Percentiles rank a stretch among this genome's conserved stretches.
phyloP scores from a whole-genome alignment of 768 basidiomycete species.

The Cantharellus anzutake region DNA sequence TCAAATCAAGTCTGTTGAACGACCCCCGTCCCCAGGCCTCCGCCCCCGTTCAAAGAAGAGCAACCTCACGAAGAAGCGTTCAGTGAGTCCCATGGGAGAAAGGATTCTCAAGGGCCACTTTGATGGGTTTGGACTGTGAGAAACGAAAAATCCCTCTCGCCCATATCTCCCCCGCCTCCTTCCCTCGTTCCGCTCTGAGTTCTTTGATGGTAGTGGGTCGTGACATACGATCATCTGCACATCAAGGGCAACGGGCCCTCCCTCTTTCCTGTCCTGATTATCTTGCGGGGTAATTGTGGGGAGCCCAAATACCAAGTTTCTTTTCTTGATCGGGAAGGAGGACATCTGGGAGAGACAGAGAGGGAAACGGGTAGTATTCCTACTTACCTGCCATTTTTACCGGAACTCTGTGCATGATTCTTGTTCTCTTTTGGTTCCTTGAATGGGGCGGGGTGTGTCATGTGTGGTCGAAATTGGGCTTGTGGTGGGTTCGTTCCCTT shows the following conservation, averaged over 20 bases:
- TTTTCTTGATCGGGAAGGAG: too few relatives aligned
- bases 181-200: background rate
- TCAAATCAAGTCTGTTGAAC: too few relatives aligned
- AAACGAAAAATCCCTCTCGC: background rate
- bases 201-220: background rate
- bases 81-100: slow-evolving; percentile 35
- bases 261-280: background rate
- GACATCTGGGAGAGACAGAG: too few relatives aligned
- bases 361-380: too few relatives aligned
- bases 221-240: background rate
- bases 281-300: background rate
- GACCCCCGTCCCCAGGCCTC: too few relatives aligned
- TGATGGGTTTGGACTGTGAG: slow-evolving; percentile 38
- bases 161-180: background rate
- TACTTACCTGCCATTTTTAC: too few relatives aligned
- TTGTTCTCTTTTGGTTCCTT: too few relatives aligned
- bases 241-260: background rate
- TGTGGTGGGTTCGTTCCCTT: background rate
- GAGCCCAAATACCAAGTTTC: background rate
- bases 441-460: too few relatives aligned
- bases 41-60: background rate
- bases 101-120: slow-evolving; percentile 82
- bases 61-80: slow-evolving; percentile 5
- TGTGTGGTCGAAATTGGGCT: too few relatives aligned
- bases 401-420: too few relatives aligned